Evolutionary conservation across 805 yeast genomes (phyloP), one percentile per base, ranked within the genome.

Genomic region (Pichia gijzeniarum): DNA sequence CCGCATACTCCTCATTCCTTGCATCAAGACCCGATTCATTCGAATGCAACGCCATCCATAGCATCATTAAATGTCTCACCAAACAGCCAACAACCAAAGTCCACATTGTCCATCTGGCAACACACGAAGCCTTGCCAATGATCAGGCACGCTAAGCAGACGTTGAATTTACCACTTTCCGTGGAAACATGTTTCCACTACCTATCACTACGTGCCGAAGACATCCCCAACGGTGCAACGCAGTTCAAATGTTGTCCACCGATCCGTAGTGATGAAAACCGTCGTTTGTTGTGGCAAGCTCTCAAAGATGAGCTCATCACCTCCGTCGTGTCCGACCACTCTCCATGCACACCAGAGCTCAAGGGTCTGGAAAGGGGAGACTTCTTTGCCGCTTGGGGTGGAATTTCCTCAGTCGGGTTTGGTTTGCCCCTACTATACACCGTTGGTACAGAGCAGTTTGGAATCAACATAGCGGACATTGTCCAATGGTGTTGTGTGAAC

Each of bases 341-440:
- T 4, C 98, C 97, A 2, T 90, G 98, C 65, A 87, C 96, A 0
- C 95, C 97, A 0, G 87, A 87, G 49, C 70, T 90, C 57, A 90
- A 90, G 64, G 85, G 86, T 19, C 70, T 88, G 43, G 82, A 79
- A 10, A 72, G 77, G 48, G 96, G 96, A 35, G 95, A 90, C 60
- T 90, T 90, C 61, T 79, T 90, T 55, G 76, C 81, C 31, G 95
- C 97, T 2, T 90, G 98, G 98, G 98, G 97, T 31, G 98, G 98
- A 9, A 88, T 90, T 35, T 74, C 95, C 2, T 85, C 95, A 1
- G 95, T 90, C 28, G 98, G 98, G 0, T 76, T 91, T 35, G 97
- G 97, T 0, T 71, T 90, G 39, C 85, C 95, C 0, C 74, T 89
- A 34, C 64, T 90, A 42, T 83, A 78, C 73, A 86, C 96, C 1